Percentiles rank a stretch among this genome's conserved stretches.
phyloP scores from a whole-genome alignment of 768 basidiomycete genomes.

The Amanita pallidorosea region DNA sequence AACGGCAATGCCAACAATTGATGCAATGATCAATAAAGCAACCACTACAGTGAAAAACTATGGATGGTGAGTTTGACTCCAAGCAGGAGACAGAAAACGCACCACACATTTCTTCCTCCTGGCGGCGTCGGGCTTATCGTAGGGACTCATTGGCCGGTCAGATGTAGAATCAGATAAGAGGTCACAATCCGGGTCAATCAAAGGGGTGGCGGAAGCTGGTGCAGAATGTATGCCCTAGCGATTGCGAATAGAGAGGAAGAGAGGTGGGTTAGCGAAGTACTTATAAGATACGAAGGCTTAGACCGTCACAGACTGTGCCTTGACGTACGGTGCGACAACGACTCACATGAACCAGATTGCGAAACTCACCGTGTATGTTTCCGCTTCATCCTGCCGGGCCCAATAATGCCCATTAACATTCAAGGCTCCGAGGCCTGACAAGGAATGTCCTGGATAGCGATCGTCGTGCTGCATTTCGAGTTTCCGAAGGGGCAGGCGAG shows the following conservation, averaged over 20 bases:
- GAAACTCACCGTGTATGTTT: background rate
- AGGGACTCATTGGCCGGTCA: conserved; percentile 1
- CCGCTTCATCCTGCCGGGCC: background rate
- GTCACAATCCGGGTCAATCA: background rate
- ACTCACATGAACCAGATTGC: background rate
- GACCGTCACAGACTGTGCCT: background rate
- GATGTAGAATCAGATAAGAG: background rate
- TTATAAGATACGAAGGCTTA: background rate
- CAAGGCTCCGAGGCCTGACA: too few species aligned
- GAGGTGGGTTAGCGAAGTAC: background rate
- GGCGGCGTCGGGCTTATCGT: conserved; percentile 1
- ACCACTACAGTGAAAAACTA: background rate
- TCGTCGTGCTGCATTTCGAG: background rate
- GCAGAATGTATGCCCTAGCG: background rate
- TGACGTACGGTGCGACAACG: background rate
- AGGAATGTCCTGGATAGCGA: background rate
- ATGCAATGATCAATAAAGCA: conserved; percentile 14
- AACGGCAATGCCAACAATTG: conserved; percentile 40
- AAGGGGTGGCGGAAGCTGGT: background rate
- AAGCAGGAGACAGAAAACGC: background rate
- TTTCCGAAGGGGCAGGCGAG: background rate
- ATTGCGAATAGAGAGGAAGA: background rate
- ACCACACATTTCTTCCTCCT: conserved; percentile 16
- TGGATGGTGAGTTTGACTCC: background rate
- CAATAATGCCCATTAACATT: background rate